These are phyloP conservation scores for Hebeloma cylindrosporum DNA, from an alignment of 768 basidiomycete genomes.

Conservation along the genomic window DNA sequence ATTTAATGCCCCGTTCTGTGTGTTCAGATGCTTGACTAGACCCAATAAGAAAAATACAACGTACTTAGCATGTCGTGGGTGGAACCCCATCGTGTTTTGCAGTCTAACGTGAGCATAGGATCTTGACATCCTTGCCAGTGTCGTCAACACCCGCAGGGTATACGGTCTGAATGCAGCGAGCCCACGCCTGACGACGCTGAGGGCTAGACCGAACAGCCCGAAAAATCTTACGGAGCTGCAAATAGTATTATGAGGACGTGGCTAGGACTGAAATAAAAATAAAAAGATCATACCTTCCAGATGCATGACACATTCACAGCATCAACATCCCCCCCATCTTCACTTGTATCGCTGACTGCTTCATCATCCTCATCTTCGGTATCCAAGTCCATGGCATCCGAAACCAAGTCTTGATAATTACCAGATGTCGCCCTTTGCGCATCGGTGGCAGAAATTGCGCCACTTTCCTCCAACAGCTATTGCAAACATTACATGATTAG, in stretches of 20 bases:
- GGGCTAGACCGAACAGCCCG: conserved; percentile 21
- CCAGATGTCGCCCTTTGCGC: conserved; percentile 19
- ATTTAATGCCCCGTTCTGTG: conserved; percentile 27
- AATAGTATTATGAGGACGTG: not conserved
- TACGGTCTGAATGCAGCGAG: conserved; percentile 13
- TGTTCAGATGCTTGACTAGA: not conserved
- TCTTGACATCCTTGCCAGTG: not conserved
- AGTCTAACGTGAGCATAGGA: conserved; percentile 33
- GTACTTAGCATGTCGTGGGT: conserved; percentile 33
- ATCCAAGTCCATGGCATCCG: conserved; percentile 11
- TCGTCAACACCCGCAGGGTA: not conserved
- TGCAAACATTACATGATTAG: not conserved
- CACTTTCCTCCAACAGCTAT: conserved; percentile 13
- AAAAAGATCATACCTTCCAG: conserved; percentile 11
- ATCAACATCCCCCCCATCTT: conserved; percentile 1
- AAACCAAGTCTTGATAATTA: conserved; percentile 27
- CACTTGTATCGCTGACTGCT: not conserved
- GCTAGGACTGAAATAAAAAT: not conserved
- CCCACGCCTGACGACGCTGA: conserved; percentile 22
- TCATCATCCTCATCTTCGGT: conserved; percentile 9
- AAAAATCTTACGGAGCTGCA: conserved; percentile 29
- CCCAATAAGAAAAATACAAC: conserved; percentile 4
- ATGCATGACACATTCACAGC: not conserved
- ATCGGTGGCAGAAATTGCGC: conserved; percentile 22
- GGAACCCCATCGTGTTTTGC: conserved; percentile 33